Percentiles rank a stretch among this genome's conserved stretches.
Evolutionary conservation across 1,139 yeast species (phyloP).

Genomic region (Groenewaldozyma sp.): DNA sequence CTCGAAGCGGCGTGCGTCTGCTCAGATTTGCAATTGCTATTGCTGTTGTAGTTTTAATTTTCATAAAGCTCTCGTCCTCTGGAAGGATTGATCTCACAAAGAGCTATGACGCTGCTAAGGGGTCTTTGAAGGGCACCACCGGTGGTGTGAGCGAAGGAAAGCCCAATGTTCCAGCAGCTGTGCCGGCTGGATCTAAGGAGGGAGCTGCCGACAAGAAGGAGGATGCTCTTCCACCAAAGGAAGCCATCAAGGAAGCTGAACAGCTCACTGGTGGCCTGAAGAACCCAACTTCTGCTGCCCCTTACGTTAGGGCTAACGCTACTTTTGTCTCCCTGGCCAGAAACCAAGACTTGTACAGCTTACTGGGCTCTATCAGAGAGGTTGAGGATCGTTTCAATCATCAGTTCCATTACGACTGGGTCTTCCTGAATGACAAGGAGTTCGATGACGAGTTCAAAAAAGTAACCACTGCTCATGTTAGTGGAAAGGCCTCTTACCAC

Average conservation of each 20-base stretch:
- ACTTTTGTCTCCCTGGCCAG: conserved; percentile 68
- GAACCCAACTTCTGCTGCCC: conserved; percentile 15
- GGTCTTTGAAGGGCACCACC: conserved; percentile 1
- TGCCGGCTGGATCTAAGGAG: neutral
- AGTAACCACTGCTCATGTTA: conserved; percentile 38
- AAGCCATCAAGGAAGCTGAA: neutral
- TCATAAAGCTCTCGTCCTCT: conserved; percentile 26
- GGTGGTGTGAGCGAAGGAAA: neutral
- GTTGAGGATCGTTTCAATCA: conserved; percentile 67
- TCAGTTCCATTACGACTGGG: conserved; percentile 63
- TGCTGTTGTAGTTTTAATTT: conserved; percentile 28
- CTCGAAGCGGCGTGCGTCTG: conserved; percentile 29
- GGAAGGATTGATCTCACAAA: neutral
- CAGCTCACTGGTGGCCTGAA: neutral
- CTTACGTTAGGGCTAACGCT: conserved; percentile 38
- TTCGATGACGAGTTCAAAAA: conserved; percentile 45
- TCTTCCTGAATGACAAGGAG: conserved; percentile 60
- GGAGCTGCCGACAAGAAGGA: too few relatives aligned
- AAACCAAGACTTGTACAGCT: conserved; percentile 51
- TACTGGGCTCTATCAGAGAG: conserved; percentile 51
- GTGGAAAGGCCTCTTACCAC: conserved; percentile 61
- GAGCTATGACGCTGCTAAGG: neutral
- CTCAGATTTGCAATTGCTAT: conserved; percentile 32
- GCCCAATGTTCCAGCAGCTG: neutral
- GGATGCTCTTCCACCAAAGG: neutral